phyloP scores from a whole-genome alignment of 2,329 filamentous ascomycete species.

The Fusarium sp. region DNA sequence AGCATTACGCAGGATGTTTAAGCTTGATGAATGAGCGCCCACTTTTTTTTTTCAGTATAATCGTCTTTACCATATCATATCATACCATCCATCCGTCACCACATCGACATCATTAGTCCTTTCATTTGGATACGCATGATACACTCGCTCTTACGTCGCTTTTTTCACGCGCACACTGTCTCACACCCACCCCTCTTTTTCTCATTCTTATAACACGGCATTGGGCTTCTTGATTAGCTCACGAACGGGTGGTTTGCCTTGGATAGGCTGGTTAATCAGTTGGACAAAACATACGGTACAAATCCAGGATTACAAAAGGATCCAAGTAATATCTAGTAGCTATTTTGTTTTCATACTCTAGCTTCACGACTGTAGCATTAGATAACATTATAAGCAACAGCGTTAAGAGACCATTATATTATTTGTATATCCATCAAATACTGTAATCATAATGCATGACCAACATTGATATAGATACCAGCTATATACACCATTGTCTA shows the following conservation, averaged over 20 bases:
- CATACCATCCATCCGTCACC: neutral
- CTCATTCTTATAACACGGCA: neutral
- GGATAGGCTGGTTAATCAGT: constrained; percentile 9
- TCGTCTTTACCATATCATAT: neutral
- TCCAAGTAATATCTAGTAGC: constrained; percentile 40
- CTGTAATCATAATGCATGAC: too few relatives aligned
- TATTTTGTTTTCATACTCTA: constrained; percentile 8
- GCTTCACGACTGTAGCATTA: constrained; percentile 10
- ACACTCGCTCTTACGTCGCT: constrained; percentile 26
- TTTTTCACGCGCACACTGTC: constrained; percentile 1
- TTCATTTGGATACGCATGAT: neutral
- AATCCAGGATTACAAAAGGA: constrained; percentile 7
- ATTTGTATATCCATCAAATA: too few relatives aligned
- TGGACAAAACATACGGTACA: constrained; percentile 19
- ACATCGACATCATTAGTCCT: constrained; percentile 1
- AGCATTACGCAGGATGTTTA: constrained; percentile 75
- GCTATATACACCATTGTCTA: too few relatives aligned
- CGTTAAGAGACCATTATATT: neutral
- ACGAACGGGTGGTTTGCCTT: constrained; percentile 10
- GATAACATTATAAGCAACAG: constrained; percentile 15
- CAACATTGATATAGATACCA: too few relatives aligned
- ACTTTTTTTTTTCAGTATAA: neutral
- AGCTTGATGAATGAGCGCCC: constrained; percentile 61
- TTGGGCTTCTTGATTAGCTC: constrained; percentile 23
- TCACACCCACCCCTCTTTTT: neutral